Conservation (phyloP, 1,284 basidiomycete genomes). For the Exobasidium rhododendri region DNA sequence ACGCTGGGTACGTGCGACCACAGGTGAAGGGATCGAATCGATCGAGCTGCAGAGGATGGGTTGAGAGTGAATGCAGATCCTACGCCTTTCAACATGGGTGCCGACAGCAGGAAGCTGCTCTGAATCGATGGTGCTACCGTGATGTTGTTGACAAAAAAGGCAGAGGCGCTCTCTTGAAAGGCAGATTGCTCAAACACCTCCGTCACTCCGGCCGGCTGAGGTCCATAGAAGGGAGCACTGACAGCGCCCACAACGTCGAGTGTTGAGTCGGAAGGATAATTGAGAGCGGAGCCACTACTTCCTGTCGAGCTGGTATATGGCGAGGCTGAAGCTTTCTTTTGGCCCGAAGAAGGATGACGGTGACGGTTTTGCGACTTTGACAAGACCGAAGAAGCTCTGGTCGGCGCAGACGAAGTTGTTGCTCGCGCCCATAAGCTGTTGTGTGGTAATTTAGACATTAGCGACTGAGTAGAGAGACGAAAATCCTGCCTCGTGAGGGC, state of each 20-base stretch:
- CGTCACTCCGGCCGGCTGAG: constrained; percentile 7
- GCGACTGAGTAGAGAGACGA: too few relatives aligned
- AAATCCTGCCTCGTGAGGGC: too few relatives aligned
- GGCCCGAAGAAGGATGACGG: not conserved
- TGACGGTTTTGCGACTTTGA: constrained; percentile 1
- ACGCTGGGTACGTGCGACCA: constrained; percentile 8
- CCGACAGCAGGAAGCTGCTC: not conserved
- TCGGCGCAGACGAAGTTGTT: not conserved
- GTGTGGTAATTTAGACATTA: constrained; percentile 14
- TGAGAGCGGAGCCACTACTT: not conserved
- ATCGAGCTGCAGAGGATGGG: not conserved
- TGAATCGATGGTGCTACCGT: not conserved
- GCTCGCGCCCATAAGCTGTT: constrained; percentile 4
- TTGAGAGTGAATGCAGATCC: not conserved
- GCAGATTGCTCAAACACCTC: not conserved
- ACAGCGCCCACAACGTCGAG: not conserved
- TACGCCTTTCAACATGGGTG: not conserved
- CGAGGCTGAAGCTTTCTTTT: not conserved
- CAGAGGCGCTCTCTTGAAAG: not conserved
- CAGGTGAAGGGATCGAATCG: not conserved
- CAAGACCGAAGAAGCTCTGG: not conserved
- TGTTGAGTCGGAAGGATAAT: not conserved
- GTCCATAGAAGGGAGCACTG: constrained; percentile 11
- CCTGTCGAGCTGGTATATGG: not conserved
- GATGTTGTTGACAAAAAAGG: not conserved